Evolutionary conservation across 257 asterid genomes (phyloP).

Genomic region (Linderniella brevidens): DNA sequence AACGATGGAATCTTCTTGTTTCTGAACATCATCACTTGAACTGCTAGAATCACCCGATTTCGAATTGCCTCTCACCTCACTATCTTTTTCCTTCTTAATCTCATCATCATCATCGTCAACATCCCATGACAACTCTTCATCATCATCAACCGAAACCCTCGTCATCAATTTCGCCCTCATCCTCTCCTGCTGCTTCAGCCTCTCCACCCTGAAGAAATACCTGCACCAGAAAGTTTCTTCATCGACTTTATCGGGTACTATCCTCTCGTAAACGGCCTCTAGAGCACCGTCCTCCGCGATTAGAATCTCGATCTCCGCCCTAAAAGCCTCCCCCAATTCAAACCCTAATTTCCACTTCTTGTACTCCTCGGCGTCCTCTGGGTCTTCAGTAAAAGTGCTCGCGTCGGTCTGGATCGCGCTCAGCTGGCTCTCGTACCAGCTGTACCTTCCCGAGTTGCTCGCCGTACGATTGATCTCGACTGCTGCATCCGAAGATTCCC

Average conservation of each 20-base stretch:
- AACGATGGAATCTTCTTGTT: too few relatives aligned
- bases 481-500: constrained; percentile 41
- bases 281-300: constrained; percentile 40
- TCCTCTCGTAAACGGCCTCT: constrained; percentile 25
- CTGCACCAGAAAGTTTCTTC: constrained; percentile 62
- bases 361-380: constrained; percentile 66
- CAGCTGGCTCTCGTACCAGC: constrained; percentile 59
- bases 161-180: constrained; percentile 65
- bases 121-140: constrained; percentile 83
- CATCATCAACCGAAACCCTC: constrained; percentile 56
- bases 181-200: constrained; percentile 65
- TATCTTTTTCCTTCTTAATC: constrained; percentile 10
- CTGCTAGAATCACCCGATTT: constrained; percentile 3
- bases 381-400: constrained; percentile 44
- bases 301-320: constrained; percentile 31
- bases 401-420: constrained; percentile 37
- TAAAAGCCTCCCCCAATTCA: constrained; percentile 22
- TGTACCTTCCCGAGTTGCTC: constrained; percentile 30
- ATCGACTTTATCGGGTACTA: constrained; percentile 49
- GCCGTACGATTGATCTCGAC: constrained; percentile 19
- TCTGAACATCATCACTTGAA: constrained; percentile 16
- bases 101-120: constrained; percentile 49
- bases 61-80: not conserved
- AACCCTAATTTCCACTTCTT: constrained; percentile 43
- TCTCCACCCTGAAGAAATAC: constrained; percentile 59